Percentiles rank a stretch among this genome's conserved stretches.
phyloP scores from a whole-genome alignment of 768 basidiomycete genomes.

The Mycena kentingensis region DNA sequence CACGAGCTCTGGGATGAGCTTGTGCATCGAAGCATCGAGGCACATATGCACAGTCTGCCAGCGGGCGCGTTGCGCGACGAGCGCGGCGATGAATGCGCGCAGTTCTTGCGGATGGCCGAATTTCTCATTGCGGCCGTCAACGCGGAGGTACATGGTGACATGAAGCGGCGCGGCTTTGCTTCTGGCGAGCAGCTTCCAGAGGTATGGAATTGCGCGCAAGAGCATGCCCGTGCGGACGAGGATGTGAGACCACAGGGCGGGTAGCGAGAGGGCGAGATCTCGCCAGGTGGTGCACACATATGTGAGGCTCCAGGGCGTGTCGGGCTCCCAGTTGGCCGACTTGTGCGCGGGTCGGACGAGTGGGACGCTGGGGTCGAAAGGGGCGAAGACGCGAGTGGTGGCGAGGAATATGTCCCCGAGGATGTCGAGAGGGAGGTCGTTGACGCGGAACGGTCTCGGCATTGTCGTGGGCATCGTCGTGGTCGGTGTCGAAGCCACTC shows the following conservation, averaged over 20 bases:
- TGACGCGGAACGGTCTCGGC: neutral
- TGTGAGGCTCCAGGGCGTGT: neutral
- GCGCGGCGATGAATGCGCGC: neutral
- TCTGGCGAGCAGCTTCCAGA: neutral
- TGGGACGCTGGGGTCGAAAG: neutral
- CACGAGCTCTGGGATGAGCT: neutral
- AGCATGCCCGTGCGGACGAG: neutral
- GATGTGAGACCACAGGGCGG: neutral
- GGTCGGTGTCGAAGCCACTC: too few relatives aligned
- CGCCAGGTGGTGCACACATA: neutral
- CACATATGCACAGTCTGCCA: neutral
- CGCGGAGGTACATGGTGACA: too few relatives aligned
- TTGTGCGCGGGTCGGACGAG: neutral
- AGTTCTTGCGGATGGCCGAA: too few relatives aligned
- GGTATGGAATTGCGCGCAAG: neutral
- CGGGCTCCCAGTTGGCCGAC: neutral
- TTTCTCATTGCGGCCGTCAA: too few relatives aligned
- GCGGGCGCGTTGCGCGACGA: neutral
- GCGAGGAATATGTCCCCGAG: neutral
- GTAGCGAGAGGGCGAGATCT: neutral
- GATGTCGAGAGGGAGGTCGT: neutral
- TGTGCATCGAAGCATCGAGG: neutral
- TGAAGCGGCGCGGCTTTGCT: neutral
- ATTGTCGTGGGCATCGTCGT: neutral
- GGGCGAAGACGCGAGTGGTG: neutral